Conservation (phyloP, 2,329 filamentous ascomycete genomes). For the Pyricularia sp. region DNA sequence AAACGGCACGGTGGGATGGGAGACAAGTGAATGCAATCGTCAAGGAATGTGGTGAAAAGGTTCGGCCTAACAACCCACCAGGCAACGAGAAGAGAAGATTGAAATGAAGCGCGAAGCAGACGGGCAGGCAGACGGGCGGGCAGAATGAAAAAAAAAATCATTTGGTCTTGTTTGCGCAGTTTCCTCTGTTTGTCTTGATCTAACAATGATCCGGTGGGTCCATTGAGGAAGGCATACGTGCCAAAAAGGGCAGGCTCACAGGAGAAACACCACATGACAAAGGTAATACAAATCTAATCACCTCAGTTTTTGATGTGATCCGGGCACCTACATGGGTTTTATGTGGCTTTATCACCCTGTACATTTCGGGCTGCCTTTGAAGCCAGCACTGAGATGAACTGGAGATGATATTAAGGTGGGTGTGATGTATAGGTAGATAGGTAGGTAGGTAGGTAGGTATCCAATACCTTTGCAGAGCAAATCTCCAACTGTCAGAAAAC, state of each 20-base stretch:
- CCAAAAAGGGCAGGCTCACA: neutral
- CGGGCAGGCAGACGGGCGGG: neutral
- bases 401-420: neutral
- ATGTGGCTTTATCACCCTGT: neutral
- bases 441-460: too few species aligned
- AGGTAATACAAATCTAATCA: neutral
- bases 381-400: neutral
- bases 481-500: neutral
- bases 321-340: neutral
- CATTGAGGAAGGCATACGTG: neutral
- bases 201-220: neutral
- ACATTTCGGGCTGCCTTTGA: neutral
- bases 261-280: neutral
- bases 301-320: neutral
- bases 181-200: neutral
- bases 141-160: neutral
- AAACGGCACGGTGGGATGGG: neutral
- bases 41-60: neutral
- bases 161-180: neutral
- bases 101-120: neutral
- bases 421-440: neutral
- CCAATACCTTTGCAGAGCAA: neutral
- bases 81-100: neutral
- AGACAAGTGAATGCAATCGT: neutral
- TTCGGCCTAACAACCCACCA: neutral